Percentiles rank a stretch among this genome's conserved stretches.
Conservation (phyloP, 495 filamentous ascomycete species). For the Acidomyces sp. region DNA sequence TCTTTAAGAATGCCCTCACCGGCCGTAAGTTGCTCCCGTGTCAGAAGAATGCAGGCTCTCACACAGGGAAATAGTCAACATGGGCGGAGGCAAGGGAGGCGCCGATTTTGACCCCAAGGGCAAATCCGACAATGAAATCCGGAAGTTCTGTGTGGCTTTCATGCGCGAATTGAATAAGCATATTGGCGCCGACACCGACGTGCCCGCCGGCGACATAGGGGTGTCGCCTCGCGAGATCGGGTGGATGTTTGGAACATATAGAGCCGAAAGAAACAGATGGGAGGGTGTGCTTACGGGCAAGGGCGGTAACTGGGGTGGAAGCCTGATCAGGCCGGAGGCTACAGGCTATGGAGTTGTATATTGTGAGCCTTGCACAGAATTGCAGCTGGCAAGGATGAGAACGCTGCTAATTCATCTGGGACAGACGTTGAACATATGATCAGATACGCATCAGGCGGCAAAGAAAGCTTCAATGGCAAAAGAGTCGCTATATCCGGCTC, state of each 20-base stretch:
- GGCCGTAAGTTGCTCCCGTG: slow-evolving; percentile 53
- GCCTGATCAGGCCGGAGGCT: slow-evolving; percentile 89
- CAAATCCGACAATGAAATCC: slow-evolving; percentile 94
- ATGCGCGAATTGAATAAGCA: slow-evolving; percentile 91
- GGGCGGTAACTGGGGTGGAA: slow-evolving; percentile 83
- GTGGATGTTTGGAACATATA: slow-evolving; percentile 93
- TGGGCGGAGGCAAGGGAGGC: slow-evolving; percentile 97
- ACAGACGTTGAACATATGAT: slow-evolving; percentile 91
- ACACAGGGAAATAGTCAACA: too few relatives aligned
- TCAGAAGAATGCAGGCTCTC: too few relatives aligned
- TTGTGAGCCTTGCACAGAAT: slow-evolving; percentile 27
- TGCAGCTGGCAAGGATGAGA: background rate
- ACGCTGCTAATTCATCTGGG: slow-evolving; percentile 9
- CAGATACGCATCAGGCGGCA: slow-evolving; percentile 61
- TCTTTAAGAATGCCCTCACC: slow-evolving; percentile 99
- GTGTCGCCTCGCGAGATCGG: slow-evolving; percentile 82
- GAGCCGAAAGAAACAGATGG: slow-evolving; percentile 74
- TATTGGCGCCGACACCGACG: slow-evolving; percentile 92
- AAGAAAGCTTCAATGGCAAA: slow-evolving; percentile 81
- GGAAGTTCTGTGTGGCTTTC: slow-evolving; percentile 91
- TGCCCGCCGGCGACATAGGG: slow-evolving; percentile 90
- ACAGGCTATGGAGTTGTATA: slow-evolving; percentile 96
- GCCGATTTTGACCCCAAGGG: slow-evolving; percentile 99
- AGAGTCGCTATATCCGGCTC: slow-evolving; percentile 92
- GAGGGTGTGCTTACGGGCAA: slow-evolving; percentile 95